Evolutionary conservation across 1,284 basidiomycete genomes (phyloP).

Genomic region (Moesziomyces sp.): DNA sequence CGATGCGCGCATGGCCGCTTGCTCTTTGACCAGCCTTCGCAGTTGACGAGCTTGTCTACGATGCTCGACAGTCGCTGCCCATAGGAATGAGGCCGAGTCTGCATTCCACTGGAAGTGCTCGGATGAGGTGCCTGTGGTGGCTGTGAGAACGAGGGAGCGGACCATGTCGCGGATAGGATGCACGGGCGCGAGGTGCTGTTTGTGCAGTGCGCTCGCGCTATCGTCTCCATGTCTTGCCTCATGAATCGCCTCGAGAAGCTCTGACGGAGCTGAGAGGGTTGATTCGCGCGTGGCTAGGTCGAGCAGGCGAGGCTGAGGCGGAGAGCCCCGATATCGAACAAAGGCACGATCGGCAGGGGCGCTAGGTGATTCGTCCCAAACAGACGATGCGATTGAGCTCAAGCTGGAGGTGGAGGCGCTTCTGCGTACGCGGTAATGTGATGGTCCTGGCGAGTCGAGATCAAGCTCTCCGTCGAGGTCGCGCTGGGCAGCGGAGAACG

Average conservation of each 20-base stretch:
- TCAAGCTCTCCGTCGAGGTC: constrained; percentile 6
- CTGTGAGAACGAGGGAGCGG: constrained; percentile 35
- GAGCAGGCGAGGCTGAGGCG: constrained; percentile 20
- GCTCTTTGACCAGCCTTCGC: constrained; percentile 30
- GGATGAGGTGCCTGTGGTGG: constrained; percentile 39
- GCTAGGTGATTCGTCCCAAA: constrained; percentile 25
- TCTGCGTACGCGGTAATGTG: constrained; percentile 6
- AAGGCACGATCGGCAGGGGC: constrained; percentile 1
- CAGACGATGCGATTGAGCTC: constrained; percentile 19
- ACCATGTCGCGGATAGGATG: constrained; percentile 28
- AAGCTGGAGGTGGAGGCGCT: constrained; percentile 23
- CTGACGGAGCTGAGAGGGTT: background rate
- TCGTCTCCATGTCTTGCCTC: constrained; percentile 4
- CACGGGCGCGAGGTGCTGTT: constrained; percentile 34
- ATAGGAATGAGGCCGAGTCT: constrained; percentile 30
- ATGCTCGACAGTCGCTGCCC: constrained; percentile 34
- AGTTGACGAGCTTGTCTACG: constrained; percentile 11
- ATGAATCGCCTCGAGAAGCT: constrained; percentile 29
- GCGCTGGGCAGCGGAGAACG: constrained; percentile 1
- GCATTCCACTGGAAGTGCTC: constrained; percentile 50
- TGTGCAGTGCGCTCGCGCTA: background rate
- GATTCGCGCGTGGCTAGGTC: constrained; percentile 20
- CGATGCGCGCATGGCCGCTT: constrained; percentile 18
- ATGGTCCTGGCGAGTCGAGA: constrained; percentile 28
- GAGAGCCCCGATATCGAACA: constrained; percentile 26